A percentile compares a stretch with the other conserved stretches of the same genome.
These are phyloP conservation scores for Pseudopediastrum boryanum DNA, from an alignment of 139 green algal species.

Conservation along the genomic window DNA sequence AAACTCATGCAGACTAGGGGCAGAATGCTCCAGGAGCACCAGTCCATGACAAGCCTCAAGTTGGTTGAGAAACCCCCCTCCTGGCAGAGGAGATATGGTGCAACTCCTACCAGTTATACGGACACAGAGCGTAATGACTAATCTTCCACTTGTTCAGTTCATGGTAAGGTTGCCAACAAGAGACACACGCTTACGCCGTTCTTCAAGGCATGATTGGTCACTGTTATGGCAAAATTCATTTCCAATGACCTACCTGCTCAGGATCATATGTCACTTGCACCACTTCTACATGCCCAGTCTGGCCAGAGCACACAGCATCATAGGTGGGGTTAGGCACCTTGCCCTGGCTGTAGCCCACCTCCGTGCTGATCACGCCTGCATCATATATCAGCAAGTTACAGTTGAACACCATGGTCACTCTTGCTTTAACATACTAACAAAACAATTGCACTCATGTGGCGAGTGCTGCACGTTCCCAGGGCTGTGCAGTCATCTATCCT, in stretches of 20 bases:
- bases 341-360: slow-evolving; percentile 73
- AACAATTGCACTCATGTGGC: too few species aligned
- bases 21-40: too few species aligned
- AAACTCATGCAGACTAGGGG: too few species aligned
- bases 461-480: too few species aligned
- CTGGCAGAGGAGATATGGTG: neutral
- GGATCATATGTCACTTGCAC: slow-evolving; percentile 85
- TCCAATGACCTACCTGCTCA: slow-evolving; percentile 30
- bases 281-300: slow-evolving; percentile 86
- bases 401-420: too few species aligned
- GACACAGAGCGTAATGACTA: neutral
- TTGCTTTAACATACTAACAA: too few species aligned
- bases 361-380: slow-evolving; percentile 73
- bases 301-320: slow-evolving; percentile 84
- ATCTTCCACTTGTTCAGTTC: neutral
- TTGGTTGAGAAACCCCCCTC: too few species aligned
- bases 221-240: neutral
- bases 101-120: neutral
- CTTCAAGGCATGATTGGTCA: neutral
- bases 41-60: too few species aligned
- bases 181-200: neutral
- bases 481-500: too few species aligned
- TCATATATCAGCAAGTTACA: neutral
- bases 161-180: neutral
- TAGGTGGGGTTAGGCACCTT: slow-evolving; percentile 67